Evolutionary conservation across 2,329 filamentous ascomycete genomes (phyloP), one percentile per base, ranked within the genome.

Genomic region (Curvularia spicifera): DNA sequence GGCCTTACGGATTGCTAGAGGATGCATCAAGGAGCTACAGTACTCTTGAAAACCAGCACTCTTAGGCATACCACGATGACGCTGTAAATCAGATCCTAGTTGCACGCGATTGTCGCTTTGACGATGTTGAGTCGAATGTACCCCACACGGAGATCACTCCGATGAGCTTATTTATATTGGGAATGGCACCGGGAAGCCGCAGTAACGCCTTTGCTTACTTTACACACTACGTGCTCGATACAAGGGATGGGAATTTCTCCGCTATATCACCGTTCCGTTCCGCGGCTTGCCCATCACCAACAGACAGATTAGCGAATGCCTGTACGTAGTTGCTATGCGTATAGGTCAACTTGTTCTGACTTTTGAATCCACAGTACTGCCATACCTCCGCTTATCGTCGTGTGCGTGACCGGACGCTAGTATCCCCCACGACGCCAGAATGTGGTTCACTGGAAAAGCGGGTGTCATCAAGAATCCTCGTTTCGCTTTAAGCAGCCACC

Each of bases 361-460:
- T 46, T 28, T 24, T 26, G 29, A n/a, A 12, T 55, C 4, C 13
- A 5, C 12, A 13, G 22, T 20, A 13, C 10, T 22, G 51, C 40
- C 31, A 33, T 40, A 51, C 40, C 49, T 51, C 12, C 33, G 24
- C 35, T 7, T 22, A n/a, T 24, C 33, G 28, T 44, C 5, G 20
- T 28, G 47, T 56, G 56, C 52, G 39, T 37, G 28, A 44, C 51
- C 43, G 12, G 2, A 51, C 47, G 18, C 43, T 24, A 33, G 33
- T 42, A 35, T 51, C 46, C 42, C 6, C 24, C 43, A 35, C 35
- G 43, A 51, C 31, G 37, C 35, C 33, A 12, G 7, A 22, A 37
- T 37, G 35, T 35, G 35, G 47, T 59, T 51, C 47, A 53, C 42
- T 43, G 42, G 29, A 28, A 59, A 59, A 42, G 33, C 35, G 28